Base-by-base conservation (phyloP, 805 yeast genomes). In the Yarrowia sp. region DNA sequence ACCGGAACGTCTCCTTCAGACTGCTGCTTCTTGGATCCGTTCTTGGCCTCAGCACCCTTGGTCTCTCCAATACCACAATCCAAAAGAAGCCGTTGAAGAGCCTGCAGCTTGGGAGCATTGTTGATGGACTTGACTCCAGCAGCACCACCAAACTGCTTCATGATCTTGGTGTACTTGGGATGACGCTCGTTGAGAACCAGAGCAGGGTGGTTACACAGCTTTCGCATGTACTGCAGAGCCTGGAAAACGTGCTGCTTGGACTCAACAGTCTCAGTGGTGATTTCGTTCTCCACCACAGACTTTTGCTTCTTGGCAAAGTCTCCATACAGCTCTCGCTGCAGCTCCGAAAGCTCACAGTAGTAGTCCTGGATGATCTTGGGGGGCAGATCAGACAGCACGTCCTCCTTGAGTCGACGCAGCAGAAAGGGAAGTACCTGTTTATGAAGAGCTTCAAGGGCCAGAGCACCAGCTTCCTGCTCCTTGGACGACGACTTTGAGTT, bases 361-460 rank as follows among this genome's bases (percentile, higher is more conserved):
- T 95, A 93, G 78, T 95, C 99, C 75, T 95, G 99, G 69, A 95
- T 95, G 70, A 96, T 95, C 77, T 95, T 95, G 43, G 99, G 99
- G 9, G 99, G 99, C 70, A 95, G 80, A 74, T 95, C 99, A 0
- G 96, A 88, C 64, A 95, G 79, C 4, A 95, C 99, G 70, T 95
- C 98, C 73, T 95, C 98, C 75, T 95, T 95, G 72, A 95, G 81
- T 74, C 99, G 87, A 75, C 99, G 88, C 68, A 95, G 79, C 92
- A 96, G 88, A 75, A 95, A 95, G 14, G 99, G 99, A 53, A 95
- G 80, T 0, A 92, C 98, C 71, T 95, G 99, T 71, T 93, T 95
- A 76, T 95, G 99, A 67, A 95, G 80, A 0, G 98, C 93, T 72
- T 95, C 99, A 67, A 96, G 79, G 0, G 98, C 99, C 68, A 95